Evolutionary conservation across 2,329 filamentous ascomycete species (phyloP), one percentile per base, ranked within the genome.

Genomic region (Aspergillus fructus): DNA sequence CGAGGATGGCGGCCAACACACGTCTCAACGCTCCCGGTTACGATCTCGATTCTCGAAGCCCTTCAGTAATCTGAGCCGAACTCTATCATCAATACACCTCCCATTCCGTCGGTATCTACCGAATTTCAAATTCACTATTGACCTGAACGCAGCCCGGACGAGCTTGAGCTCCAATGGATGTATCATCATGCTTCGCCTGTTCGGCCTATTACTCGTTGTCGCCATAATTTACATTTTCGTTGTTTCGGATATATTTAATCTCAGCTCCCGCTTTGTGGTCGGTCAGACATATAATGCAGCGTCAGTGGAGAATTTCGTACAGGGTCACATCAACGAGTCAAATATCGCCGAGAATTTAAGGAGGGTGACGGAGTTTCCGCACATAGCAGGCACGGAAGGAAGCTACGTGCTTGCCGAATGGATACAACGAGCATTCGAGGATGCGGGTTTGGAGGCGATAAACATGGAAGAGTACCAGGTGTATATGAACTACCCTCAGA

Each of bases 321-420:
- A 94, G 72, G 80, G 82, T 49, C 86, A 85, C 65, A 84, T 96
- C 63, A 88, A 96, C 68, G 80, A 85, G 54, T 81, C 81, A 58
- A 81, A 83, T 50, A 89, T 94, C 71, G 83, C 86, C 62, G 87
- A 90, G 41, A 89, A 90, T 57, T 77, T 96, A 59, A 79, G 84
- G 67, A 89, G 93, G 68, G 86, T 93, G 61, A 93, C 91, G 4
- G 84, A 84, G 55, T 96, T 90, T 71, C 90, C 94, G 60, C 94
- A 97, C 74, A 82, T 97, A 61, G 94, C 91, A 2, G 94, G 94
- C n/a, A 96, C 92, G 3, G 89, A 96, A 76, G 94, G 94, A 48
- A 93, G 96, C 76, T 92, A 89, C 67, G 90, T 89, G 46, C 81
- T 96, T 54, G 93, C 91, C 7, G 84, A 91, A 77, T 96, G 93